Conservation (phyloP, 2,329 filamentous ascomycete species). For the Acrocalymma vagum region DNA sequence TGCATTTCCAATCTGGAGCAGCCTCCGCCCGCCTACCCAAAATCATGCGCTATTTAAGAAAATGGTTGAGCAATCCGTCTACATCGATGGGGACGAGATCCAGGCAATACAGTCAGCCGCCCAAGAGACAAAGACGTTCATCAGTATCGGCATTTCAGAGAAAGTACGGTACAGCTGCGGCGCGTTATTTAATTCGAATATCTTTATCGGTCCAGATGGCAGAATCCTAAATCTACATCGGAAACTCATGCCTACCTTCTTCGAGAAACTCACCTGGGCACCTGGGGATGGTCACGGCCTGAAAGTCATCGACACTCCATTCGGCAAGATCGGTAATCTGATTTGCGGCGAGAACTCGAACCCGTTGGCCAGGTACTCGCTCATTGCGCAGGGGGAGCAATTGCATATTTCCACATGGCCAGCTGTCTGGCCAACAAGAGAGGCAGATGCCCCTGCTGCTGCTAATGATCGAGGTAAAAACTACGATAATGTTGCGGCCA, state of each 20-base stretch:
- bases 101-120: constrained; percentile 40
- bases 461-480: constrained; percentile 37
- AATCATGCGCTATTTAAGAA: constrained; percentile 61
- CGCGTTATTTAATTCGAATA: constrained; percentile 61
- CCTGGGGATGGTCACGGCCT: constrained; percentile 62
- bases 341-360: constrained; percentile 69
- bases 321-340: constrained; percentile 59
- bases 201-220: constrained; percentile 57
- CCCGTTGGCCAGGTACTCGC: constrained; percentile 59
- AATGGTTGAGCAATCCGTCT: constrained; percentile 54
- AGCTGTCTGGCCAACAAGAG: constrained; percentile 61
- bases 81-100: constrained; percentile 58
- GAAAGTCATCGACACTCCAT: constrained; percentile 54
- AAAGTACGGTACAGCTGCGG: constrained; percentile 54
- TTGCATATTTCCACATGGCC: constrained; percentile 66
- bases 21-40: constrained; percentile 56
- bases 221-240: constrained; percentile 61
- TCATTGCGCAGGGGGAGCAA: constrained; percentile 65
- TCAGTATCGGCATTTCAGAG: constrained; percentile 63
- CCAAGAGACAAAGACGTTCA: constrained; percentile 46
- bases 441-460: neutral
- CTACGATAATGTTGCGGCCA: constrained; percentile 64
- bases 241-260: constrained; percentile 65
- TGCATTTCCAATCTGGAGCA: constrained; percentile 63
- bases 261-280: constrained; percentile 64